Evolutionary conservation across 805 yeast genomes (phyloP).

Genomic region (Metschnikowia aberdeeniae): DNA sequence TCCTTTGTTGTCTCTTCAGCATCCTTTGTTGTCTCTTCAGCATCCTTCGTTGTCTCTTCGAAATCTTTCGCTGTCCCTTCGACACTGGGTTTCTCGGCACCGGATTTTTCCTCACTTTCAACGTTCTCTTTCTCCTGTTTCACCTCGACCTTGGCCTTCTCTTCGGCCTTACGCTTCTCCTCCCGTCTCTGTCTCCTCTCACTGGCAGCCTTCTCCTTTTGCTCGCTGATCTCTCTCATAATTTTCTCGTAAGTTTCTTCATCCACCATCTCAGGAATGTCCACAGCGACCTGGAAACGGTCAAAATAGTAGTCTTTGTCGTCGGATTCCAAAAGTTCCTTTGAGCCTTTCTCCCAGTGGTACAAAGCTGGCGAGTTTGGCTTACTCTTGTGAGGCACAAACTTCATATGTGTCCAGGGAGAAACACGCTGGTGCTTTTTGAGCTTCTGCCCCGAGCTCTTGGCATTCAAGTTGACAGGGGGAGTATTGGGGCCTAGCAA

Average conservation of each 20-base stretch:
- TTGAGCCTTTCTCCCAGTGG: conserved; percentile 87
- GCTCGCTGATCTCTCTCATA: conserved; percentile 40
- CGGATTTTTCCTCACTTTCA: not conserved
- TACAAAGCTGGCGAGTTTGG: conserved; percentile 46
- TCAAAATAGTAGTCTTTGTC: conserved; percentile 60
- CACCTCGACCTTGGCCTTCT: not conserved
- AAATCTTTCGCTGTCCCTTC: conserved; percentile 17
- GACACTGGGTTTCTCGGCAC: not conserved
- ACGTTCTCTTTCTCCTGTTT: not conserved
- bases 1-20: not conserved
- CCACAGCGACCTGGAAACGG: conserved; percentile 64
- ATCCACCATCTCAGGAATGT: conserved; percentile 62
- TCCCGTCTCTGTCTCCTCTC: conserved; percentile 8
- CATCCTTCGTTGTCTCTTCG: no score
- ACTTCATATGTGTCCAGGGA: conserved; percentile 75
- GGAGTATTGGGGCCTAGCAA: conserved; percentile 91
- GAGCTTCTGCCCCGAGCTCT: conserved; percentile 44
- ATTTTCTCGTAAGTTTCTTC: conserved; percentile 55
- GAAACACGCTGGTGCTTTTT: conserved; percentile 66
- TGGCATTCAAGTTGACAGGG: conserved; percentile 46
- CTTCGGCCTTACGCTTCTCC: conserved; percentile 3
- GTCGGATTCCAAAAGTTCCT: conserved; percentile 37
- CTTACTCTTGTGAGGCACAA: conserved; percentile 47
- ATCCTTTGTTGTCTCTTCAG: conserved; percentile 11
- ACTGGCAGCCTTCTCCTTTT: conserved; percentile 11